Conservation (phyloP, 2,329 filamentous ascomycete species). For the Trichoderma asperellum region DNA sequence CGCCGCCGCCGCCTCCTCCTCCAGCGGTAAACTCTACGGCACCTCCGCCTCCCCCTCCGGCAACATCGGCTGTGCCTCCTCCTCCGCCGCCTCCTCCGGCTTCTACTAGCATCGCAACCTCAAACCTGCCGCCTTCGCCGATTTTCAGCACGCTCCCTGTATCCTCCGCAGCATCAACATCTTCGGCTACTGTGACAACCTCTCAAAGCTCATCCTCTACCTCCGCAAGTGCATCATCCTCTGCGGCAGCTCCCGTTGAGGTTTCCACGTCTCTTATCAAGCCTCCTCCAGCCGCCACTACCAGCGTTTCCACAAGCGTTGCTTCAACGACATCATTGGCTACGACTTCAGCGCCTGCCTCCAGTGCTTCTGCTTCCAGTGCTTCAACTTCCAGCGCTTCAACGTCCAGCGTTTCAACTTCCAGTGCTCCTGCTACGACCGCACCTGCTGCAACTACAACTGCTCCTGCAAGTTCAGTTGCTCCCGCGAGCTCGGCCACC, state of each 20-base stretch:
- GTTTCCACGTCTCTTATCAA: slow-evolving; percentile 7
- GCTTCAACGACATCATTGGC: background rate
- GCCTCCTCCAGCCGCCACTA: background rate
- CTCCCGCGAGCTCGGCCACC: background rate
- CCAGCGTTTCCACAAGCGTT: background rate
- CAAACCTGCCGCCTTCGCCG: background rate
- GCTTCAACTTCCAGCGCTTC: background rate
- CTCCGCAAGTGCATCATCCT: background rate
- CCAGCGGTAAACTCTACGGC: background rate
- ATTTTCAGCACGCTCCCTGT: slow-evolving; percentile 5
- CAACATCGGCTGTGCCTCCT: no score
- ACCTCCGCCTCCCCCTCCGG: slow-evolving; percentile 2
- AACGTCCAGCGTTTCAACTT: background rate
- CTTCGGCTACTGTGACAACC: background rate
- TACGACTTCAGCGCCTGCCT: background rate
- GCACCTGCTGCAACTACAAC: background rate
- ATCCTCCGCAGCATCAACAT: background rate
- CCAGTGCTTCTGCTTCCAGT: background rate
- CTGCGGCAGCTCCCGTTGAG: background rate
- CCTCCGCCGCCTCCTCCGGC: background rate
- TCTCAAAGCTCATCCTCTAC: slow-evolving; percentile 3
- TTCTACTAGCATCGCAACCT: background rate
- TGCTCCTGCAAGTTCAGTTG: background rate
- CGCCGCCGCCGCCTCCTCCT: background rate
- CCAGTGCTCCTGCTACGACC: background rate